These are phyloP conservation scores for Solanum neorickii DNA, from an alignment of 257 asterid genomes.

Conservation along the genomic window DNA sequence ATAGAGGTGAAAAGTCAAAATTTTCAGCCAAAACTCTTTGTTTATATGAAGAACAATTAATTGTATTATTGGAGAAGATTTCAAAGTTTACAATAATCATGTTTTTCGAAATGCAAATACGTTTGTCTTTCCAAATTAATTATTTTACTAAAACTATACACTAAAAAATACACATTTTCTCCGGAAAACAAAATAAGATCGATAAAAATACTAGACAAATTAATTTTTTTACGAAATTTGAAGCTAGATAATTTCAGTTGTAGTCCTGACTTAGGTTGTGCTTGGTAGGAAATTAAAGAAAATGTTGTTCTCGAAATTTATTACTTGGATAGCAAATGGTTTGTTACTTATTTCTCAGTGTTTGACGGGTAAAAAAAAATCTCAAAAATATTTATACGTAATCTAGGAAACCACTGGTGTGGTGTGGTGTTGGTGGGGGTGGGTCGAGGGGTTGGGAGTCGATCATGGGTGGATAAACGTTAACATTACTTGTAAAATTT, in stretches of 20 bases:
- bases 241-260: background rate
- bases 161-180: background rate
- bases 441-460: background rate
- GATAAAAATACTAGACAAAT: background rate
- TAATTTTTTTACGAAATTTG: background rate
- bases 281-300: background rate
- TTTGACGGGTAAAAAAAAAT: background rate
- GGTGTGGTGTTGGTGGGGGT: background rate
- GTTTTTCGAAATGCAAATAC: background rate
- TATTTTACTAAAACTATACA: background rate
- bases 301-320: background rate
- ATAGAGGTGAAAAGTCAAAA: background rate
- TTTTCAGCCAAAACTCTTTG: background rate
- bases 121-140: background rate
- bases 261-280: background rate
- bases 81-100: background rate
- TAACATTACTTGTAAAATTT: background rate
- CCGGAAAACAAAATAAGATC: background rate
- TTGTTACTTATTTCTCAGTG: background rate
- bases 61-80: background rate
- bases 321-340: background rate
- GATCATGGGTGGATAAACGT: background rate
- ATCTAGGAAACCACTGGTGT: accelerated
- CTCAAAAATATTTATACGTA: background rate
- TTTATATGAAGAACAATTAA: background rate